phyloP scores from a whole-genome alignment of 2,329 filamentous ascomycete genomes.

The Zymoseptoria ardabiliae region DNA sequence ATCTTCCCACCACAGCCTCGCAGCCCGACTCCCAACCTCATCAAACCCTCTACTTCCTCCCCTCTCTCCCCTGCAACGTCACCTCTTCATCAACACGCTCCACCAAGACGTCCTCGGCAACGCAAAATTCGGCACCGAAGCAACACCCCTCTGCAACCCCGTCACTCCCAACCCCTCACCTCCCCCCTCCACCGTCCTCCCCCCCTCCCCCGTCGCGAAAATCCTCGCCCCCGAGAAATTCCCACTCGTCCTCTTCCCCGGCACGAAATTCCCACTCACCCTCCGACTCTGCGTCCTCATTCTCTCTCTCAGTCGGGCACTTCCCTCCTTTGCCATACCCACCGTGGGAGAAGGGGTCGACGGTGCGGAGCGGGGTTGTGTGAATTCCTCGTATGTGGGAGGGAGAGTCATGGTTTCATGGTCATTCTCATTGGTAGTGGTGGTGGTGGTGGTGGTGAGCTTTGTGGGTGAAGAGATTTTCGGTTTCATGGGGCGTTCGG shows the following conservation, averaged over 20 bases:
- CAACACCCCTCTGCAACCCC: not conserved
- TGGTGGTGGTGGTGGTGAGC: not conserved
- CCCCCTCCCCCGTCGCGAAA: not conserved
- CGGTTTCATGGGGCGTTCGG: slow-evolving; percentile 11
- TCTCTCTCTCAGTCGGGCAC: not conserved
- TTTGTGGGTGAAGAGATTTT: not conserved
- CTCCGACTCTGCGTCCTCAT: not conserved
- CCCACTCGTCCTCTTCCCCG: not conserved
- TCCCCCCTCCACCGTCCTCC: not conserved
- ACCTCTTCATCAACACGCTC: not conserved
- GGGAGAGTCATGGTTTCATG: not conserved
- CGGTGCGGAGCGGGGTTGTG: slow-evolving; percentile 22
- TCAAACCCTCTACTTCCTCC: not conserved
- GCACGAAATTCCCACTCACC: not conserved
- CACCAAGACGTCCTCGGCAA: not conserved
- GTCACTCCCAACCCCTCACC: not conserved
- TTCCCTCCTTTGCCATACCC: not conserved
- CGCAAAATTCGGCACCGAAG: not conserved
- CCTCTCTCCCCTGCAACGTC: not conserved
- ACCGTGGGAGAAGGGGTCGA: not conserved
- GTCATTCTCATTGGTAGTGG: not conserved
- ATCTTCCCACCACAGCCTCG: too few species aligned
- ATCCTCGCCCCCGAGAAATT: not conserved
- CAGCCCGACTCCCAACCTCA: too few species aligned
- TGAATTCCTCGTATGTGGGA: slow-evolving; percentile 24